Evolutionary conservation across 441 rosid species (phyloP).

Genomic region (Croton setiger): DNA sequence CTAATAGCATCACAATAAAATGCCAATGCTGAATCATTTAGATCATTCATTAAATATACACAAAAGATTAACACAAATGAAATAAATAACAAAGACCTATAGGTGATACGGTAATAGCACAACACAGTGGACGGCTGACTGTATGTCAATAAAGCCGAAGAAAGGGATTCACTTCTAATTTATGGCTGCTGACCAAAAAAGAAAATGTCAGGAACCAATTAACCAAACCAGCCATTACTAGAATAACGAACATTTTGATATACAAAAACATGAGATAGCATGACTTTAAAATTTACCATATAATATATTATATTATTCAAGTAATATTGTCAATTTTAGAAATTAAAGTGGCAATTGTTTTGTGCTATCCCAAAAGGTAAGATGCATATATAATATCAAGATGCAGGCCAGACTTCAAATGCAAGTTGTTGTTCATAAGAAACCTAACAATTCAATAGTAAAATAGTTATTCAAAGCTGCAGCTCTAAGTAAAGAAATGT

Average conservation of each 20-base stretch:
- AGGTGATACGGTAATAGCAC: background rate
- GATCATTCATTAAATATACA: background rate
- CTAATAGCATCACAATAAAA: background rate
- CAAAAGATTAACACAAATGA: background rate
- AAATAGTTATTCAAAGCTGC: background rate
- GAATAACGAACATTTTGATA: background rate
- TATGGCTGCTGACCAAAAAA: background rate
- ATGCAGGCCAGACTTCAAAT: background rate
- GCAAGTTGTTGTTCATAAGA: background rate
- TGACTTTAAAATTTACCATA: background rate
- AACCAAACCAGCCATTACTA: background rate
- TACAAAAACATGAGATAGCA: background rate
- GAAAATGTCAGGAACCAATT: background rate
- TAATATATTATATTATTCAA: background rate
- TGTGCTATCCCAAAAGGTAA: background rate
- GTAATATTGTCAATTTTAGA: background rate
- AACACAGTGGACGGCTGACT: too few species aligned
- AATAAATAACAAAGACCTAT: background rate
- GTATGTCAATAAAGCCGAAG: background rate
- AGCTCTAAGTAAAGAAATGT: background rate
- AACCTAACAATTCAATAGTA: background rate
- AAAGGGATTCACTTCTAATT: conserved; percentile 5
- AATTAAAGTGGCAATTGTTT: background rate
- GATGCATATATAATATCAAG: background rate
- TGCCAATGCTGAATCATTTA: conserved; percentile 1